Evolutionary conservation across 768 basidiomycete species (phyloP).

Genomic region (Hirschioporus abietinus): DNA sequence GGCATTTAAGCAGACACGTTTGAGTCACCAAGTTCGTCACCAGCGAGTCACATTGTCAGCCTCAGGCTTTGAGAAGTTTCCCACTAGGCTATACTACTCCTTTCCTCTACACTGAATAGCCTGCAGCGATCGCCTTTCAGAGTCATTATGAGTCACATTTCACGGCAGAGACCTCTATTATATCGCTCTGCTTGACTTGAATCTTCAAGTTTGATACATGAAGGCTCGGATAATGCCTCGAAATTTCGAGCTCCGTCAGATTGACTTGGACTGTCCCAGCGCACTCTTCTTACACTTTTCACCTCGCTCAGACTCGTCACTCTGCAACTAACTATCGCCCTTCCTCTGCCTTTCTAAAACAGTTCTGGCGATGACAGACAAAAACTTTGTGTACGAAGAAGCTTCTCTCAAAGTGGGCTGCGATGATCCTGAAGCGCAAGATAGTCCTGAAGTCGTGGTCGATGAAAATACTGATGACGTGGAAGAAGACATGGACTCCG

Average conservation of each 20-base stretch:
- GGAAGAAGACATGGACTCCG: not conserved
- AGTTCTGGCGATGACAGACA: not conserved
- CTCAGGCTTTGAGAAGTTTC: not conserved
- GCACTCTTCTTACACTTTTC: no score
- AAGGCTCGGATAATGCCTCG: no score
- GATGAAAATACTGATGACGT: not conserved
- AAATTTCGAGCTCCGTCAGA: no score
- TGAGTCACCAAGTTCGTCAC: not conserved
- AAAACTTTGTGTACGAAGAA: not conserved
- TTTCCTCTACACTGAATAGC: no score
- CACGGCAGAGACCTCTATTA: no score
- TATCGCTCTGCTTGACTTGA: no score
- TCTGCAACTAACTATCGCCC: not conserved
- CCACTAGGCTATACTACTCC: no score
- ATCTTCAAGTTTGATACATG: no score
- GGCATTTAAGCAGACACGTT: not conserved
- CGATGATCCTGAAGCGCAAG: not conserved
- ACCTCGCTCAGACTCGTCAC: not conserved
- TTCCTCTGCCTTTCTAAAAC: not conserved
- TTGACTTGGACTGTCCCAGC: no score
- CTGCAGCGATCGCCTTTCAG: no score
- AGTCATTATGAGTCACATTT: no score
- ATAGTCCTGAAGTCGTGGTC: not conserved
- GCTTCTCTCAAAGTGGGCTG: not conserved
- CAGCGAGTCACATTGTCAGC: not conserved